Evolutionary conservation across 345 rosid species (phyloP).

Genomic region (Physaria fendleri): DNA sequence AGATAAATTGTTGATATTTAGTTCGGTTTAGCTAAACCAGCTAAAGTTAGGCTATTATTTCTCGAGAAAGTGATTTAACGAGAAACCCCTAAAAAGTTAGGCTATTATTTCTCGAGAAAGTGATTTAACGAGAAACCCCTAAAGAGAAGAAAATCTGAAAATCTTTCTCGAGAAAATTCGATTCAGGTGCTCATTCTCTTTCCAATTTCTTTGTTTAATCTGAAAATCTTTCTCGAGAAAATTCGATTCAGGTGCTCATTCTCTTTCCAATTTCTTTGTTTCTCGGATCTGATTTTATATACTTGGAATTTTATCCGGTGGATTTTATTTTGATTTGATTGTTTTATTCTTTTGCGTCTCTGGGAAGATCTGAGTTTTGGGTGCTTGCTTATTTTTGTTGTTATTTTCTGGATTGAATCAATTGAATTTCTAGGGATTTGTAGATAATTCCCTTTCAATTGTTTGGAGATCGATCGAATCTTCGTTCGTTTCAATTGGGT

Average conservation of each 20-base stretch:
- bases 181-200: conserved; percentile 15
- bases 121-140: conserved; percentile 15
- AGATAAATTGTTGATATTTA: neutral
- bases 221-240: conserved; percentile 17
- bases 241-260: conserved; percentile 21
- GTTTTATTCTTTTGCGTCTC: neutral
- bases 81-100: conserved; percentile 26
- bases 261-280: neutral
- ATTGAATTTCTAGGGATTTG: neutral
- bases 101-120: no score
- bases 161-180: conserved; percentile 18
- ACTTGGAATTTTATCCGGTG: neutral
- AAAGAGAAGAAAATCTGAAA: conserved; percentile 5
- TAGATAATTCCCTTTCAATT: neutral
- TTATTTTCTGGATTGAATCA: neutral
- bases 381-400: neutral
- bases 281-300: conserved; percentile 23
- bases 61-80: neutral
- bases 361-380: neutral
- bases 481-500: neutral
- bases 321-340: neutral
- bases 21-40: conserved; percentile 25
- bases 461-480: neutral
- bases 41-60: no score
- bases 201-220: neutral